Evolutionary conservation across 1,284 basidiomycete species (phyloP).

Genomic region (Moniliophthora roreri): DNA sequence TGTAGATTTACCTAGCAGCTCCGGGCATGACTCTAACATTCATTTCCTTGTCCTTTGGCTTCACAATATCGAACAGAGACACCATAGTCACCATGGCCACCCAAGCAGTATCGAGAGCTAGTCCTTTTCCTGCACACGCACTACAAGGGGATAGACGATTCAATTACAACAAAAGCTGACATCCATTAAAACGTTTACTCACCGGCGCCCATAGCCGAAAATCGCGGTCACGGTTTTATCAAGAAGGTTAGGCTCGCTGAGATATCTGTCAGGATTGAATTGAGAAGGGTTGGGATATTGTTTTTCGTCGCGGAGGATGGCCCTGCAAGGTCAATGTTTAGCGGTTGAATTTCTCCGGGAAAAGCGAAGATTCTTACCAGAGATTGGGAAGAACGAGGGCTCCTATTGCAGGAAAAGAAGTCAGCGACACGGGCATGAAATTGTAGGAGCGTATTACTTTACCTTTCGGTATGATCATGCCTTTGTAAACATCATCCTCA

Average conservation of each 20-base stretch:
- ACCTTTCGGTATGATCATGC: constrained; percentile 4
- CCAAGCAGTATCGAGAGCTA: background rate
- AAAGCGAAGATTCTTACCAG: background rate
- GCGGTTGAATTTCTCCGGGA: background rate
- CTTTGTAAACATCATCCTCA: constrained; percentile 3
- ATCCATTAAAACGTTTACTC: background rate
- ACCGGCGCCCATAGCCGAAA: background rate
- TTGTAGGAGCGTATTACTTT: background rate
- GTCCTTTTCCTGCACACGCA: background rate
- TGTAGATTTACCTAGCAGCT: background rate
- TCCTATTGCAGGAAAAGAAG: background rate
- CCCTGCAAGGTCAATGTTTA: background rate
- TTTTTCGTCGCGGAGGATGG: background rate
- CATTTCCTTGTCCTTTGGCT: background rate
- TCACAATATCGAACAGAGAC: background rate
- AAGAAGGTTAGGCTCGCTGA: background rate
- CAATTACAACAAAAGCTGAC: background rate
- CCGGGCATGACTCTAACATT: background rate
- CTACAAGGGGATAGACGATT: background rate
- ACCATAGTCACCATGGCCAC: background rate
- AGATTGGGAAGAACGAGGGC: background rate
- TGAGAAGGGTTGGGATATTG: background rate
- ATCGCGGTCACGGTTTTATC: background rate
- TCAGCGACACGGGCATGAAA: too few relatives aligned
- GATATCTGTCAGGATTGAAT: background rate